These are phyloP conservation scores for Cladorrhinum samala DNA, from an alignment of 495 filamentous ascomycete genomes.

Conservation along the genomic window DNA sequence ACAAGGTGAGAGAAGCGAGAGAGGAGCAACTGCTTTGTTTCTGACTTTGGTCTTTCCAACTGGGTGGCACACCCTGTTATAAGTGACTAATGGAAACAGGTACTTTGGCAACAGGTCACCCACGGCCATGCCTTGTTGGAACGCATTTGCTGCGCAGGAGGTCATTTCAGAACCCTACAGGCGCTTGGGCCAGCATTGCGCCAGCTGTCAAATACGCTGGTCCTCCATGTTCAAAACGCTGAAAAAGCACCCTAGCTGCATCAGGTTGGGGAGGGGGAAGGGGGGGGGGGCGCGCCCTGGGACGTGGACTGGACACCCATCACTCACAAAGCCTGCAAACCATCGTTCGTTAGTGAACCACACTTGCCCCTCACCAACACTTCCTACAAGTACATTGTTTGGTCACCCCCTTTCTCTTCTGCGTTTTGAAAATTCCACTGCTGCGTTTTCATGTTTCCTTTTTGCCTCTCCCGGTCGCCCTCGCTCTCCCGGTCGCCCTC, in stretches of 20 bases:
- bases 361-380: not conserved
- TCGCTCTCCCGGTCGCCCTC: not conserved
- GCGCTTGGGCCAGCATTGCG: not conserved
- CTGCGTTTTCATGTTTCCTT: not conserved
- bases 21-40: not conserved
- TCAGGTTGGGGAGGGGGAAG: not conserved
- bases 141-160: constrained; percentile 1
- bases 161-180: constrained; percentile 5
- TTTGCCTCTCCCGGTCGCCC: not conserved
- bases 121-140: constrained; percentile 11
- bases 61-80: constrained; percentile 23
- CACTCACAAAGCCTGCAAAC: not conserved
- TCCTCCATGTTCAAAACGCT: not conserved
- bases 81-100: constrained; percentile 24
- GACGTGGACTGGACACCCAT: not conserved
- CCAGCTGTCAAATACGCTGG: constrained; percentile 1
- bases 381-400: not conserved
- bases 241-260: not conserved
- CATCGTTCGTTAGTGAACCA: constrained; percentile 5
- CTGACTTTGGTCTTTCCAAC: constrained; percentile 14
- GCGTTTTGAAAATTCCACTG: not conserved
- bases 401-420: not conserved
- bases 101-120: constrained; percentile 21
- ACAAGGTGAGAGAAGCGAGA: constrained; percentile 11
- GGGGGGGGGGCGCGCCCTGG: not conserved